These are phyloP conservation scores for Alisma plantagoaquatica DNA, from an alignment of 106 monocot species.

Conservation along the genomic window DNA sequence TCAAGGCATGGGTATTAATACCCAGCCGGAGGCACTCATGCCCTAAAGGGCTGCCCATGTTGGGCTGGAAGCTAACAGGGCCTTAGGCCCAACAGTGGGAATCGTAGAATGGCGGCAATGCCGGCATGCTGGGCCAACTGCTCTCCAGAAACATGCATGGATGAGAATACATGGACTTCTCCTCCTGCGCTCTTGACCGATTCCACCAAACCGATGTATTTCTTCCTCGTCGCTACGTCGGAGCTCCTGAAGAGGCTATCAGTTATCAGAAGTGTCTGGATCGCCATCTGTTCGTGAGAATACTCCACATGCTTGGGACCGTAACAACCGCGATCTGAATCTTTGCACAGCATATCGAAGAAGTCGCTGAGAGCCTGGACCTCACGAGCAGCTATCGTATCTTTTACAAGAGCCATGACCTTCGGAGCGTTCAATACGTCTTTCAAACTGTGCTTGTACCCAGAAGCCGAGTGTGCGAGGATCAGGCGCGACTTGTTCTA, in stretches of 20 bases:
- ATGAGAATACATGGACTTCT: slow-evolving; percentile 69
- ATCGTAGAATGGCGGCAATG: slow-evolving; percentile 85
- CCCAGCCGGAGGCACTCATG: too few species aligned
- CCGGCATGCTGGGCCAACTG: slow-evolving; percentile 82
- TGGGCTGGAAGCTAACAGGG: too few species aligned
- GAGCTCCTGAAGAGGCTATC: slow-evolving; percentile 83
- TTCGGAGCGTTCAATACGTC: slow-evolving; percentile 82
- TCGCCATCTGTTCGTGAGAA: slow-evolving; percentile 80
- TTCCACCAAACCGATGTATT: slow-evolving; percentile 76
- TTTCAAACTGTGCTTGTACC: slow-evolving; percentile 67
- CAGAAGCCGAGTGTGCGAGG: not conserved
- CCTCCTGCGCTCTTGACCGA: slow-evolving; percentile 75
- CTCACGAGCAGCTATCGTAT: slow-evolving; percentile 98
- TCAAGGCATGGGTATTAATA: too few species aligned
- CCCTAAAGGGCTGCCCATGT: too few species aligned
- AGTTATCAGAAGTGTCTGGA: slow-evolving; percentile 88
- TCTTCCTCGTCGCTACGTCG: slow-evolving; percentile 51
- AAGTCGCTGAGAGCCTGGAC: slow-evolving; percentile 78
- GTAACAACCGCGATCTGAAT: slow-evolving; percentile 86
- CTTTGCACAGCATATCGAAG: slow-evolving; percentile 81
- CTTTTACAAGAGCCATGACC: slow-evolving; percentile 84
- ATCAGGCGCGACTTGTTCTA: not conserved
- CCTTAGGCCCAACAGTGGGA: slow-evolving; percentile 81
- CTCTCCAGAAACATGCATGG: slow-evolving; percentile 91
- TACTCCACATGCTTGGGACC: slow-evolving; percentile 96